phyloP scores from a whole-genome alignment of 2,329 filamentous ascomycete genomes.

The Zalaria sp. region DNA sequence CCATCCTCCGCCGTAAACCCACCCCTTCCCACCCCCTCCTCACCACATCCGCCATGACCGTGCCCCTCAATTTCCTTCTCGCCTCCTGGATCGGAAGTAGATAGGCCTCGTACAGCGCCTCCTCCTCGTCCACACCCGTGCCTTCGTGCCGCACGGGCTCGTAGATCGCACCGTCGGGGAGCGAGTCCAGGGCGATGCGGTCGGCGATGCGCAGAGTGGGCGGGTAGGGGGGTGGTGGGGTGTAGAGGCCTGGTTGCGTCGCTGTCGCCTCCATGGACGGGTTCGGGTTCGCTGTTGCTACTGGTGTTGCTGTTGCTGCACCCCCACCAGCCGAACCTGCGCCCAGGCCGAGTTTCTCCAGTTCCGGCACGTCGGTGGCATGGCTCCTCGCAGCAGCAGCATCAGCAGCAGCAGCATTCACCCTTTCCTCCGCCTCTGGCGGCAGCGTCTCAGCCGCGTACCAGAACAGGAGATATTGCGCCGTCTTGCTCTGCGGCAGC shows the following conservation, averaged over 20 bases:
- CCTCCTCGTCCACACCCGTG: constrained; percentile 35
- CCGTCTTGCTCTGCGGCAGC: constrained; percentile 19
- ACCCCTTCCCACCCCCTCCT: constrained; percentile 30
- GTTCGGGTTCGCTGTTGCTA: too few relatives aligned
- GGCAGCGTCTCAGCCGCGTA: constrained; percentile 32
- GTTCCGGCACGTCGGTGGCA: constrained; percentile 3
- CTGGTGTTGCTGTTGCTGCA: too few relatives aligned
- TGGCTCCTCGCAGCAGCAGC: neutral
- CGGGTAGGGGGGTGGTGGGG: constrained; percentile 23
- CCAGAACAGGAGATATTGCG: constrained; percentile 31
- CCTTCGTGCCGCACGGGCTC: constrained; percentile 30
- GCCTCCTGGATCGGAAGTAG: constrained; percentile 31
- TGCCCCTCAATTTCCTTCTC: constrained; percentile 21
- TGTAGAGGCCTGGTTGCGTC: constrained; percentile 12
- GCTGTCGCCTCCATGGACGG: constrained; percentile 2
- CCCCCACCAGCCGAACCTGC: too few relatives aligned
- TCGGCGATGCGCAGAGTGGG: constrained; percentile 20
- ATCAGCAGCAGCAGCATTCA: neutral
- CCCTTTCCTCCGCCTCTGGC: constrained; percentile 12
- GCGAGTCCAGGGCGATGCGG: constrained; percentile 23
- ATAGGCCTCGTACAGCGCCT: constrained; percentile 27
- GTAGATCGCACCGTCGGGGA: constrained; percentile 20
- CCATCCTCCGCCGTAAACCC: constrained; percentile 20
- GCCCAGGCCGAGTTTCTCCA: constrained; percentile 7
- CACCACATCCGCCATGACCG: constrained; percentile 32